Conservation (phyloP, 352 stramenopile species). For the Pythium brachiatum region DNA sequence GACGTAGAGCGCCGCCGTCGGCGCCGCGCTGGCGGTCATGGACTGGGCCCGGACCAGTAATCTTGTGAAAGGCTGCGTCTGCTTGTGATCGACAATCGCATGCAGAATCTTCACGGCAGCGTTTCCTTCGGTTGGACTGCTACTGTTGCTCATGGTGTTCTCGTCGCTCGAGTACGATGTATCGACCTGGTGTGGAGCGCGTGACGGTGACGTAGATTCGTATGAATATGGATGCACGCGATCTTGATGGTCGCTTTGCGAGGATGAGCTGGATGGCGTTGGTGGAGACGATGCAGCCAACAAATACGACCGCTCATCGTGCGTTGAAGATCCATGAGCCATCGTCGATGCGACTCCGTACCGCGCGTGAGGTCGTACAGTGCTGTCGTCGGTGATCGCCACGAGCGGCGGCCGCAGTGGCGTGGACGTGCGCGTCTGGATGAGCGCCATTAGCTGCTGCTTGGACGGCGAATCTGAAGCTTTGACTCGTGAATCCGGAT, state of each 20-base stretch:
- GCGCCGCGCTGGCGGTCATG: constrained; percentile 8
- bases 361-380: background rate
- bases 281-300: background rate
- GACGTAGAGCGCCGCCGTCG: background rate
- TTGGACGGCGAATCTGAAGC: constrained; percentile 21
- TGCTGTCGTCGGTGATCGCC: background rate
- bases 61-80: constrained; percentile 5
- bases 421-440: background rate
- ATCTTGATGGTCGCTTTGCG: constrained; percentile 12
- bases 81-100: background rate
- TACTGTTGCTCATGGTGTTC: background rate
- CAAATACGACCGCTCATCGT: constrained; percentile 12
- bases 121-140: background rate
- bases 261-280: constrained; percentile 10
- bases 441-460: constrained; percentile 14
- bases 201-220: background rate
- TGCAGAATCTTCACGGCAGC: background rate
- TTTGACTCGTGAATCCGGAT: constrained; percentile 13
- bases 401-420: constrained; percentile 1
- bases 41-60: constrained; percentile 14
- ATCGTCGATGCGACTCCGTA: too few relatives aligned
- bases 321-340: too few relatives aligned
- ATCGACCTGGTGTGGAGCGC: background rate
- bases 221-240: constrained; percentile 14
- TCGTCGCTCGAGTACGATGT: background rate